Evolutionary conservation across 345 rosid genomes (phyloP), one percentile per base, ranked within the genome.

Genomic region (Turritis glabra): DNA sequence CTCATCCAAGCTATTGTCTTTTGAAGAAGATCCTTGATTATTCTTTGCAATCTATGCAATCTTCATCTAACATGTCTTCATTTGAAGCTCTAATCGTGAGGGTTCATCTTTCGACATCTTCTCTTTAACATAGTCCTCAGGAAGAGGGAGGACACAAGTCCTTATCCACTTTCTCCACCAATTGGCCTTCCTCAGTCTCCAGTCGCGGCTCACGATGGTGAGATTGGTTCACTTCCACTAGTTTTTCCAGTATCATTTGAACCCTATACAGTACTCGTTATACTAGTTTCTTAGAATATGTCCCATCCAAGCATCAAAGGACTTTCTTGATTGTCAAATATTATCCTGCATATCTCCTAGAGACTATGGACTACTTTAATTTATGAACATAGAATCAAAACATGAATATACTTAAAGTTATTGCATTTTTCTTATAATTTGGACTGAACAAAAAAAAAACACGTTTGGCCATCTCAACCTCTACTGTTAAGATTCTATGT

Each of bases 401-500:
- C 65, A 65, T 12, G n/a, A 43, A 9, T 25, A 64, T 29, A 73
- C 22, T 55, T 33, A 1, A 43, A 33, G 33, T 64, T 38, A 33
- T 4, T 22, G 30, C 33, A 7, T 14, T 62, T 51, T 59, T 17
- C 43, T 52, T 21, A 8, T 23, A 21, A 21, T 26, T 62, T 46
- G 8, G 25, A 52, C 15, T 22, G 11, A 2, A 32, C 10, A 7
- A n/a, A 29, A 46, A 8, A 5, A 56, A 43, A 19, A 61, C 25
- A 56, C 69, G 50, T 51, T 67, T 50, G 12, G 48, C 11, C 52
- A 55, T 60, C 48, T 60, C 32, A 22, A 38, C 11, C 48, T 38
- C 21, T 60, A 60, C 44, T 54, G 58, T 83, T 53, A 86, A 66
- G 83, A 62, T 13, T 91, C 92, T 9, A 53, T 84, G 56, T 84